Conservation (phyloP, 1,139 yeast species). For the Komagataea norvegica region DNA sequence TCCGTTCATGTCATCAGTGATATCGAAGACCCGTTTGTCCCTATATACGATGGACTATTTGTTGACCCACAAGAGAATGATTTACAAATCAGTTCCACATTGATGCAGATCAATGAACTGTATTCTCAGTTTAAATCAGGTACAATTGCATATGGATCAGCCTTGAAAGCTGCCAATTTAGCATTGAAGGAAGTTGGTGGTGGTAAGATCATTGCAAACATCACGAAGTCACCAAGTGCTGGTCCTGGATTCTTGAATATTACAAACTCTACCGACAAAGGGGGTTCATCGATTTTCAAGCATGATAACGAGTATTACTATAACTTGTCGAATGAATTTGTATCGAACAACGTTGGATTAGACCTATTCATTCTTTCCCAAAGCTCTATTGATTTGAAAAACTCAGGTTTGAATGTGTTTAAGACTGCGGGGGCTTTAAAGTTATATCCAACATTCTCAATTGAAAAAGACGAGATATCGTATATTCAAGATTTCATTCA, state of each 20-base stretch:
- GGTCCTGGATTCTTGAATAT: slow-evolving; percentile 77
- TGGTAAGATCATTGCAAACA: slow-evolving; percentile 71
- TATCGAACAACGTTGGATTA: slow-evolving; percentile 61
- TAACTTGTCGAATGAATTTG: slow-evolving; percentile 53
- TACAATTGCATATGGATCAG: slow-evolving; percentile 79
- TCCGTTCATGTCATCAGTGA: slow-evolving; percentile 70
- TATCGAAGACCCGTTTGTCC: slow-evolving; percentile 53
- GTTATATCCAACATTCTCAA: slow-evolving; percentile 63
- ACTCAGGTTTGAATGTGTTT: slow-evolving; percentile 61
- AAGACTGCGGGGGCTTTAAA: slow-evolving; percentile 70
- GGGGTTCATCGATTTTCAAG: slow-evolving; percentile 44
- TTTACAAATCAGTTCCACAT: slow-evolving; percentile 59
- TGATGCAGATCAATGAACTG: slow-evolving; percentile 54
- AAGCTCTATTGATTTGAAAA: slow-evolving; percentile 68
- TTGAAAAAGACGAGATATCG: slow-evolving; percentile 65
- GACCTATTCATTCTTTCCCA: slow-evolving; percentile 71
- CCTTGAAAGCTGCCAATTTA: slow-evolving; percentile 61
- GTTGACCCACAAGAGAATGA: slow-evolving; percentile 71
- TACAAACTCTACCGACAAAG: slow-evolving; percentile 39
- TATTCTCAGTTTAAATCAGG: slow-evolving; percentile 45
- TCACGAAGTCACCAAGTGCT: slow-evolving; percentile 70
- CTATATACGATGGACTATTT: slow-evolving; percentile 73
- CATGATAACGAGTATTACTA: slow-evolving; percentile 63
- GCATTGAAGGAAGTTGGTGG: slow-evolving; percentile 66
- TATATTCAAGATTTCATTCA: slow-evolving; percentile 57